A percentile compares a stretch with the other conserved stretches of the same genome.
phyloP scores from a whole-genome alignment of 768 basidiomycete genomes.

The Agaricus sinodeliciosus region DNA sequence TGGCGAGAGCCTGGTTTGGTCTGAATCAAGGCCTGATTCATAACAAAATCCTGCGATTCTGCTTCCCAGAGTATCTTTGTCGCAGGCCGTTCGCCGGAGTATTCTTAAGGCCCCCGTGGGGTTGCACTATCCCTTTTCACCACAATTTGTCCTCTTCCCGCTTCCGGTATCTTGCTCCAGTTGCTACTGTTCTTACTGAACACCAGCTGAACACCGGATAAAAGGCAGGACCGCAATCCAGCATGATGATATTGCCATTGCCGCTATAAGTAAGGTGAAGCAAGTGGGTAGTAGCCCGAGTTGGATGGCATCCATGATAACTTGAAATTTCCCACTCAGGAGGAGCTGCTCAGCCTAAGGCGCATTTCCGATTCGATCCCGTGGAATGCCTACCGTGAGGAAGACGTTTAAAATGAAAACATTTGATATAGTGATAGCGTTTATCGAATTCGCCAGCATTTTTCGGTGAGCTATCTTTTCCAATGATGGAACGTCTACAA shows the following conservation, averaged over 20 bases:
- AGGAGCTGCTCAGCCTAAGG: conserved; percentile 51
- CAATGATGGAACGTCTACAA: neutral
- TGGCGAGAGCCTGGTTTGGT: too few relatives aligned
- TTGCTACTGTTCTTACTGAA: neutral
- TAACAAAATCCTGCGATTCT: too few relatives aligned
- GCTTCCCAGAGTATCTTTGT: too few relatives aligned
- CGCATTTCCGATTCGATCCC: conserved; percentile 55
- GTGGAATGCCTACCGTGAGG: conserved; percentile 49
- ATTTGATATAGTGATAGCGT: conserved; percentile 44
- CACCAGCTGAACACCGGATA: neutral
- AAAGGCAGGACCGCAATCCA: conserved; percentile 2
- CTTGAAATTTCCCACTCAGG: conserved; percentile 56
- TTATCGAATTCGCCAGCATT: conserved; percentile 67
- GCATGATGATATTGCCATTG: conserved; percentile 8
- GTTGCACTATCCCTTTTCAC: neutral
- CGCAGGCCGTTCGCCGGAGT: too few relatives aligned
- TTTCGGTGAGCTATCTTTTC: conserved; percentile 41
- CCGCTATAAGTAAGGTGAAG: conserved; percentile 14
- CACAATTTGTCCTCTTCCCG: neutral
- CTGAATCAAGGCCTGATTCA: too few relatives aligned
- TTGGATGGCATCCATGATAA: conserved; percentile 38
- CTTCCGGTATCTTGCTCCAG: too few relatives aligned
- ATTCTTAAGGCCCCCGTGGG: neutral
- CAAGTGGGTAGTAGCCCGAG: conserved; percentile 14
- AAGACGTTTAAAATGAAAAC: neutral